Base-by-base conservation (phyloP, 257 asterid genomes). In the Petunia secreta region DNA sequence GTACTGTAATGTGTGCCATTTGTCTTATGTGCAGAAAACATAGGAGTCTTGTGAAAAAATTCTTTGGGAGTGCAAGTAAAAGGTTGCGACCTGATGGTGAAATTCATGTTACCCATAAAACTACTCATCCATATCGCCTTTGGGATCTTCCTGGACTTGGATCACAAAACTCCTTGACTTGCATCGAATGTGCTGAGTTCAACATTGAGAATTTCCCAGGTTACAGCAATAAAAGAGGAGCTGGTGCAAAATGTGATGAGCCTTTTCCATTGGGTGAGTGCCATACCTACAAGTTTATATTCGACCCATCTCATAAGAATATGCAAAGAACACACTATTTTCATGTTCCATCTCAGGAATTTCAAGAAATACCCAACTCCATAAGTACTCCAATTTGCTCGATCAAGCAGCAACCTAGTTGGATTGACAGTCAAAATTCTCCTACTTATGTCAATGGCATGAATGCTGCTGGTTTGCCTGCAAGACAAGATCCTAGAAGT, bases 21-120 rank as follows among this genome's bases (percentile, higher is more conserved):
- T 59, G 3, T 50, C 41, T 14, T 3, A 15, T 48, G 25, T 65
- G 73, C 88, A 93, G 95, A 85, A 63, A 0, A 90, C 97, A 93
- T 62, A 75, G 75, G 87, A 59, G 25, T 2, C 93, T 90, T 3
- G 92, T 91, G 10, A 75, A 25, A 13, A 82, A 87, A 16, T 93
- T 91, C 83, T 75, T 91, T 5, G 4, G 2, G 13, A 90, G 86
- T 67, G 91, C 96, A 25, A 52, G 87, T 37, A 11, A 64, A 54
- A 69, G 88, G 91, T 85, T 91, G 77, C 59, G 59, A 59, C 54
- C 53, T 9, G 58, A 82, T 53, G 94, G 94, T 4, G 89, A 90
- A 86, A 84, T 91, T 80, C 96, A 91, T 39, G 59, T 91, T 9
- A 84, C 55, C 58, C 94, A 91, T 89, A 91, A 91, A 82, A 85